Base-by-base conservation (phyloP, 2,329 filamentous ascomycete species). In the Pseudocercospora vitis region DNA sequence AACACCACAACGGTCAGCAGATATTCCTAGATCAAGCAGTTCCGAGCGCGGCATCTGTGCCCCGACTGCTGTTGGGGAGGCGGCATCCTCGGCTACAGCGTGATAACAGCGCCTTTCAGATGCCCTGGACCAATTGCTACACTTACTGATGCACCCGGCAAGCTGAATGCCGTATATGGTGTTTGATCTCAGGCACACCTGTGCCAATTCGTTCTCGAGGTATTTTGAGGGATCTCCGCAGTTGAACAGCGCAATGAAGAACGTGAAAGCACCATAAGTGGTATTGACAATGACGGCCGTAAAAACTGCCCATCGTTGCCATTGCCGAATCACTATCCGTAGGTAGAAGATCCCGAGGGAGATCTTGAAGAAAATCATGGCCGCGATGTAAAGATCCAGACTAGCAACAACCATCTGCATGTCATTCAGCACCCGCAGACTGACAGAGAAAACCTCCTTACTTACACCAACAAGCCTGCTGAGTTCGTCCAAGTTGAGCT, bases 331-430 rank as follows among this genome's bases (percentile, higher is more conserved):
- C n/a, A 76, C 66, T 42, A 76, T 71, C 2, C 75, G 72, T 7
- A 73, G 65, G 61, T 76, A 75, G 63, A 76, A 76, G 29, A 77
- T 60, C 6, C 69, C 73, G 4, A 78, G 60, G 1, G 75, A 76
- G 18, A 76, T 69, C 57, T 78, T 78, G 54, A 76, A 59, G 12
- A 70, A 58, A 54, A 73, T 69, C 56, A 73, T 70, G 0, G 72
- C 68, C n/a, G 70, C 51, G 31, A 74, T 57, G 54, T 76, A 76
- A 2, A 72, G 65, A 9, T 63, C 64, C 52, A 76, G 71, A 37
- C 68, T 65, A 1, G 70, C 55, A 14, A 66, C 29, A 4, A 64
- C 54, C 46, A 64, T 59, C 65, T 68, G 32, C 1, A n/a, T 16
- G 23, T 21, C n/a, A 14, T 46, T 58, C 35, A 59, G n/a, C n/a